phyloP scores from a whole-genome alignment of 306 rosid genomes.

The Pueraria montana region DNA sequence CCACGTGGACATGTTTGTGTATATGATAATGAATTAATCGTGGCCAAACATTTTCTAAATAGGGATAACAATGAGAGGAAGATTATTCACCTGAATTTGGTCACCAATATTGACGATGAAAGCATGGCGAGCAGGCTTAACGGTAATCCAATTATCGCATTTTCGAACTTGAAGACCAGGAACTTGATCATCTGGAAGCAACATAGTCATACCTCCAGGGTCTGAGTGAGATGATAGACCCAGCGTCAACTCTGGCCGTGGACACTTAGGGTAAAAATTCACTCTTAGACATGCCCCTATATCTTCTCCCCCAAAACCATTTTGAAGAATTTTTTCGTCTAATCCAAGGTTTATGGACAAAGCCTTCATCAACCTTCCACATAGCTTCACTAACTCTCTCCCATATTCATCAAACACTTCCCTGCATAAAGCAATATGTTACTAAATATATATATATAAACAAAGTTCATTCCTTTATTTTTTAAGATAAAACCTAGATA shows the following conservation, averaged over 20 bases:
- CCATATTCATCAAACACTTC: slow-evolving; percentile 90
- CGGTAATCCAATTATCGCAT: slow-evolving; percentile 74
- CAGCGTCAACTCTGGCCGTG: slow-evolving; percentile 77
- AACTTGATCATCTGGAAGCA: slow-evolving; percentile 75
- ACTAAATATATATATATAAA: too few relatives aligned
- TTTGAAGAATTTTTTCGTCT: slow-evolving; percentile 60
- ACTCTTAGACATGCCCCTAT: slow-evolving; percentile 89
- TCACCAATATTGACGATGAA: slow-evolving; percentile 93
- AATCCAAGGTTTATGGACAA: slow-evolving; percentile 75
- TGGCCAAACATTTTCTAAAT: slow-evolving; percentile 9
- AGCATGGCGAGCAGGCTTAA: slow-evolving; percentile 81
- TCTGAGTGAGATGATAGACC: slow-evolving; percentile 95
- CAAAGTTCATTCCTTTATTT: too few relatives aligned
- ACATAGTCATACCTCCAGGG: slow-evolving; percentile 90
- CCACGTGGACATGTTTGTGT: slow-evolving; percentile 55
- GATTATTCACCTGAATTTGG: slow-evolving; percentile 77
- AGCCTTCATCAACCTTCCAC: slow-evolving; percentile 74
- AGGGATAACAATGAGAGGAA: not conserved
- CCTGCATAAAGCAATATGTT: slow-evolving; percentile 48
- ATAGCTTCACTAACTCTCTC: slow-evolving; percentile 74
- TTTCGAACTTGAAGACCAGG: slow-evolving; percentile 86
- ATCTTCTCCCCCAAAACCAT: slow-evolving; percentile 79
- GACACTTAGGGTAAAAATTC: slow-evolving; percentile 88
- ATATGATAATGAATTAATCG: not conserved
- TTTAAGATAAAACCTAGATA: too few relatives aligned